Evolutionary conservation across 345 rosid genomes (phyloP), one percentile per base, ranked within the genome.

Genomic region (Physaria fendleri): DNA sequence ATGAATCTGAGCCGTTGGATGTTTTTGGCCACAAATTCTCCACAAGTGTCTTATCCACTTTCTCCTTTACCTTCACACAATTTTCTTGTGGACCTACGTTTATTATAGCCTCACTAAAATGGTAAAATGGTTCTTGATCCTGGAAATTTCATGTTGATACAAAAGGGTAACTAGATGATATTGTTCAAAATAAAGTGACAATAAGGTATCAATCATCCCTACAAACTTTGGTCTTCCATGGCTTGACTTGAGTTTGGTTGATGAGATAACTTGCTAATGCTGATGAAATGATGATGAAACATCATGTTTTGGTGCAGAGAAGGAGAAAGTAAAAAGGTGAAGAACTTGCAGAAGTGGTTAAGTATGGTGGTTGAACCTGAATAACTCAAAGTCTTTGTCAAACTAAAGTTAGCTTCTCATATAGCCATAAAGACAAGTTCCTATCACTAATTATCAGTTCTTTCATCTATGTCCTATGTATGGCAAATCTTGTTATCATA

Each of bases 241-340:
- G 53, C 10, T 21, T 22, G 14, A 40, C 58, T 39, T 50, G 21
- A 62, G 57, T 34, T 47, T 16, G 37, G 27, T 56, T 28, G 34
- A 45, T 59, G 34, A 30, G 12, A 14, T 32, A 44, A 22, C 27
- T 45, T 2, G 40, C 39, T n/a, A 10, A 18, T 21, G 18, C 39
- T 65, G 15, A 27, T 55, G 39, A 38, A 45, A 28, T 21, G 28
- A n/a, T n/a, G n/a, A n/a, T n/a, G n/a, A n/a, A n/a, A n/a, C n/a
- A n/a, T 40, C 17, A 59, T 67, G 66, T 37, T 28, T 54, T 49
- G 67, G 29, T 68, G 60, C 79, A 93, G 99, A 85, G 59, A 81
- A 75, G 53, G 99, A 94, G 79, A 94, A 90, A 76, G 87, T 94
- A 21, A 96, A n/a, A 90, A 74, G 99, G 99, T 39, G 95, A 87